A percentile compares a stretch with the other conserved stretches of the same genome.
Conservation (phyloP, 805 yeast genomes). For the Ogataea zsoltii region DNA sequence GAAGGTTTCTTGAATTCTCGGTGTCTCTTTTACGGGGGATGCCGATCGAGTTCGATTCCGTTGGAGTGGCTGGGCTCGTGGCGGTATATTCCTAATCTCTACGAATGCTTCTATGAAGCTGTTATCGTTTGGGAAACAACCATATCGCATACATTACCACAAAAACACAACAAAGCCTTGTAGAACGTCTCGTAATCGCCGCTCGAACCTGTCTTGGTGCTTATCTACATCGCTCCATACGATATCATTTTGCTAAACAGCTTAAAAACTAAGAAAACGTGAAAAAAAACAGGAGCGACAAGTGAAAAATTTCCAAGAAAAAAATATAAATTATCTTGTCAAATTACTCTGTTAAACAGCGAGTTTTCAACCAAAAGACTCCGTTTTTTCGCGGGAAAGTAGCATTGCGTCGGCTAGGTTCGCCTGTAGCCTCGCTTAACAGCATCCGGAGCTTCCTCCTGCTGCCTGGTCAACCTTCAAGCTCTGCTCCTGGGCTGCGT, state of each 20-base stretch:
- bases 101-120: constrained; percentile 83
- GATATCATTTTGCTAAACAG: too few relatives aligned
- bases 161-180: not conserved
- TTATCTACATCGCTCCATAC: too few relatives aligned
- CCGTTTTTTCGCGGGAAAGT: too few relatives aligned
- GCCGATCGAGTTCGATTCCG: constrained; percentile 63
- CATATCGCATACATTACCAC: constrained; percentile 89
- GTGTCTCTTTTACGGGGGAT: constrained; percentile 17
- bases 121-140: constrained; percentile 99
- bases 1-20: constrained; percentile 59
- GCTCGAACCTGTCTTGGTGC: too few relatives aligned
- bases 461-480: constrained; percentile 30
- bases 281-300: too few relatives aligned
- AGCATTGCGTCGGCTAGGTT: not conserved
- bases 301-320: too few relatives aligned
- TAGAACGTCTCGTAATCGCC: too few relatives aligned
- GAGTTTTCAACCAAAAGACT: too few relatives aligned
- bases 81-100: constrained; percentile 99
- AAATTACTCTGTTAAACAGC: too few relatives aligned
- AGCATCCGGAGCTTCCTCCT: constrained; percentile 25
- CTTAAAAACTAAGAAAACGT: too few relatives aligned
- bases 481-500: constrained; percentile 25
- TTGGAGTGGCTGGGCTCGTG: constrained; percentile 46
- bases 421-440: constrained; percentile 17
- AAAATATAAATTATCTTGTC: too few relatives aligned